Percentiles rank a stretch among this genome's conserved stretches.
phyloP scores from a whole-genome alignment of 495 filamentous ascomycete species.

The Neurospora tetrasperma region DNA sequence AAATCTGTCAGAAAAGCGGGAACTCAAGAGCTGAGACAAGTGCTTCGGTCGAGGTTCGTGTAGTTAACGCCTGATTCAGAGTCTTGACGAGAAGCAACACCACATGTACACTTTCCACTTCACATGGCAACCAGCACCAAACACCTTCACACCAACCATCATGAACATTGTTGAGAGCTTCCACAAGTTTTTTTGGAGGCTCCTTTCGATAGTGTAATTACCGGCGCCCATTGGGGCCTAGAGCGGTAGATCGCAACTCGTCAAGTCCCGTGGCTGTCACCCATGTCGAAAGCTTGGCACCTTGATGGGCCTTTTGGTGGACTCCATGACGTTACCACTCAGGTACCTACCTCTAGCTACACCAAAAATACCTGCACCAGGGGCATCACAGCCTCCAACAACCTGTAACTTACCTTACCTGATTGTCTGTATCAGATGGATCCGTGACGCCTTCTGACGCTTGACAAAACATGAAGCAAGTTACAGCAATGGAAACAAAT shows the following conservation, averaged over 20 bases:
- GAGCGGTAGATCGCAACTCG: not conserved
- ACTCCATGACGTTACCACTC: not conserved
- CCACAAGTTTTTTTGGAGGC: not conserved
- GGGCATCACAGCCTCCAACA: not conserved
- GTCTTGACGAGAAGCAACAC: not conserved
- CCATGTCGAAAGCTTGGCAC: not conserved
- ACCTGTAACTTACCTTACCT: not conserved
- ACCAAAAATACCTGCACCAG: not conserved
- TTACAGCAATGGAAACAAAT: not conserved
- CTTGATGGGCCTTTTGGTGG: not conserved
- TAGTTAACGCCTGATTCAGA: not conserved
- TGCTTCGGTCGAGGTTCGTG: not conserved
- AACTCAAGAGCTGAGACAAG: not conserved
- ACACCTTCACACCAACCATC: no score
- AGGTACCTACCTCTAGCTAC: not conserved
- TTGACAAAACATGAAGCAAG: conserved; percentile 4
- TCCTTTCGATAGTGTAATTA: not conserved
- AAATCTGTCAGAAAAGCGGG: not conserved
- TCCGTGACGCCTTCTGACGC: not conserved
- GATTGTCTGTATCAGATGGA: not conserved
- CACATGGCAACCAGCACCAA: not conserved
- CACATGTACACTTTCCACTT: not conserved
- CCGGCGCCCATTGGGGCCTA: not conserved
- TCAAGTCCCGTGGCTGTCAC: not conserved
- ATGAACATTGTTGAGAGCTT: not conserved